phyloP scores from a whole-genome alignment of 2,329 filamentous ascomycete species.

The Pseudogymnoascus pannorum region DNA sequence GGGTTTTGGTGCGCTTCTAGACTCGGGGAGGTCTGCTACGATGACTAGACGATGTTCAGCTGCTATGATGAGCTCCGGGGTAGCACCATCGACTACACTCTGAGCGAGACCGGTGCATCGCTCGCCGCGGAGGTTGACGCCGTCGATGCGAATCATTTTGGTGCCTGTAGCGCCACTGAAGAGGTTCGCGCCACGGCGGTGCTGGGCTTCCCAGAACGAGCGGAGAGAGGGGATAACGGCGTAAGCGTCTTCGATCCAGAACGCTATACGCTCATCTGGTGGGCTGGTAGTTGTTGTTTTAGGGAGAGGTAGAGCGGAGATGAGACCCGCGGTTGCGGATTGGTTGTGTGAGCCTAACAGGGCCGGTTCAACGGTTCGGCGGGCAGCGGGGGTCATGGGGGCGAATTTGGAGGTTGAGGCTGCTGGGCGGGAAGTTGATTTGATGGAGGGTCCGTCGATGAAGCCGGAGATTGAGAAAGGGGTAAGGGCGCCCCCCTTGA shows the following conservation, averaged over 20 bases:
- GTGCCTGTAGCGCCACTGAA: conserved; percentile 18
- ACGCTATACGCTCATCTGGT: conserved; percentile 27
- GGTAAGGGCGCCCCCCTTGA: conserved; percentile 49
- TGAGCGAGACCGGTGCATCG: conserved; percentile 26
- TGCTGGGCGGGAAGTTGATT: conserved; percentile 18
- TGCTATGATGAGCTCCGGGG: conserved; percentile 24
- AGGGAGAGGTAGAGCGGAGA: conserved; percentile 25
- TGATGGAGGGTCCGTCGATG: conserved; percentile 46
- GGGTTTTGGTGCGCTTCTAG: conserved; percentile 9
- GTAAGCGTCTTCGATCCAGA: conserved; percentile 28
- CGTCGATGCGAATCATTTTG: conserved; percentile 25
- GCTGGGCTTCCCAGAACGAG: conserved; percentile 27
- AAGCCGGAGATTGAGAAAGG: conserved; percentile 51
- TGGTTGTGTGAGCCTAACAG: conserved; percentile 19
- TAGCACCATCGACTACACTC: conserved; percentile 15
- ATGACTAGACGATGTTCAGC: conserved; percentile 28
- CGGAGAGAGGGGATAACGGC: conserved; percentile 26
- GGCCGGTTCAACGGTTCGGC: conserved; percentile 28
- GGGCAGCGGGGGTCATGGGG: conserved; percentile 57
- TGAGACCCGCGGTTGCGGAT: conserved; percentile 20
- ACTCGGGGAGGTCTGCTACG: conserved; percentile 13
- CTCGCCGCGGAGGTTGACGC: conserved; percentile 28
- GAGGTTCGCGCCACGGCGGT: conserved; percentile 19
- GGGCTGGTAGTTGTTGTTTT: conserved; percentile 20
- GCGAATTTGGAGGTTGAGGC: conserved; percentile 44